Base-by-base conservation (phyloP, 768 basidiomycete species). In the Sporobolomyces pararoseus region DNA sequence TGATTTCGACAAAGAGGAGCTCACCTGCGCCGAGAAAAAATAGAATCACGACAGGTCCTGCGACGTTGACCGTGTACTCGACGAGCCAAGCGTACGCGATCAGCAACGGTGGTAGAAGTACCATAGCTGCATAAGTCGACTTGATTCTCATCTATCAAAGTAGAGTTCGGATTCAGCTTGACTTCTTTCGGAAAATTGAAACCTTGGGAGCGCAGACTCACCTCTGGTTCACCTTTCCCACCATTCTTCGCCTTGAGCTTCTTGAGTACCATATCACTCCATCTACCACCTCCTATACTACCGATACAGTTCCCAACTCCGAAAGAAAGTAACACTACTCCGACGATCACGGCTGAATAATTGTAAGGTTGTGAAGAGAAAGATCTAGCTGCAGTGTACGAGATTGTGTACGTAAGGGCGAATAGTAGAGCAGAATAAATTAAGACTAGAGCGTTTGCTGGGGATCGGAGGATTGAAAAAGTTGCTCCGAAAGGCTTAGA, bases 21-120 rank as follows among this genome's bases (percentile, higher is more conserved):
- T 85, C 83, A 70, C 87, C 84, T 76, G 90, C 88, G 19, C 91
- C 92, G 23, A 84, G 81, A 44, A 86, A 75, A 79, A 91, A 89
- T 17, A 94, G 82, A 77, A 86, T 83, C 10, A 89, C 82, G 76
- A 89, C 87, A 27, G 91, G 82, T 0, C 83, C 88, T 1, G 87
- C 83, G 47, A 92, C 81, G 74, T 88, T 83, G 4, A 86, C 81
- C 44, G 85, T 85, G 68, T 86, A 78, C 63, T 88, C 80, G 55
- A 83, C 85, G 7, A 87, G 82, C 92, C 91, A 94, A 5, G 84
- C 91, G 76, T 89, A 89, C 0, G 83, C 86, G 44, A 89, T 71
- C 42, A 88, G 83, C 19, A 83, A 83, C 0, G 83, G 83, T 10
- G 91, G 87, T 58, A 84, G 52, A 65, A 88, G 73, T 19, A 85